Percentiles rank a stretch among this genome's conserved stretches.
These are phyloP conservation scores for Gracilaria caudata DNA, from an alignment of 23 red algal genomes.

Conservation along the genomic window DNA sequence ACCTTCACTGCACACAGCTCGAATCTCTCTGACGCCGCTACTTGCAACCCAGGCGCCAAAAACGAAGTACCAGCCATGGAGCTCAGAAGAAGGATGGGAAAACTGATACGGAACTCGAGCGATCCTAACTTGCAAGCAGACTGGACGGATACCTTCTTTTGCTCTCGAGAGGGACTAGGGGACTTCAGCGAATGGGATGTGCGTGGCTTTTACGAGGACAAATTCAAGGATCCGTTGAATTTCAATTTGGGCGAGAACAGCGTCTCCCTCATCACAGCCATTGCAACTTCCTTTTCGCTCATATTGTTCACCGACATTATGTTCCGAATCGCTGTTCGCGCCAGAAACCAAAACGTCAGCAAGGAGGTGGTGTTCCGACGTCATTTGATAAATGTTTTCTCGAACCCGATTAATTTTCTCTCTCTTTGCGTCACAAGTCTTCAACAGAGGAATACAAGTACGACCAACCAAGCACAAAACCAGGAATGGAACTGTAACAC, in stretches of 20 bases:
- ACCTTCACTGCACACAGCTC: too few relatives aligned
- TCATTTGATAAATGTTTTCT: background rate
- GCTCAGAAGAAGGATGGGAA: too few relatives aligned
- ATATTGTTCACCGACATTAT: background rate
- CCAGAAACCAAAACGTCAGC: background rate
- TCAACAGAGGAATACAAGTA: too few relatives aligned
- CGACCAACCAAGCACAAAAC: too few relatives aligned
- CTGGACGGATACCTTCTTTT: too few relatives aligned
- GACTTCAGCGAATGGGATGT: too few relatives aligned
- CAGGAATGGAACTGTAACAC: background rate
- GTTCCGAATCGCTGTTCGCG: constrained; percentile 2
- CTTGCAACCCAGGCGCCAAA: too few relatives aligned
- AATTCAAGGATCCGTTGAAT: constrained; percentile 4
- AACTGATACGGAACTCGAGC: too few relatives aligned
- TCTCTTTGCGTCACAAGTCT: background rate
- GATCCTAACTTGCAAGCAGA: too few relatives aligned
- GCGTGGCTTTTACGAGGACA: constrained; percentile 13
- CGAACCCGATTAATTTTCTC: background rate
- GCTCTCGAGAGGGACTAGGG: too few relatives aligned
- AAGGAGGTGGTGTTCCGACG: background rate
- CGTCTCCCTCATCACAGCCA: background rate
- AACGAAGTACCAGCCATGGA: too few relatives aligned
- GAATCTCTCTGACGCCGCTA: too few relatives aligned
- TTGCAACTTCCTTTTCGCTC: background rate
- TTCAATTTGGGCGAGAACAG: background rate